Evolutionary conservation across 1,284 basidiomycete genomes (phyloP), one percentile per base, ranked within the genome.

Genomic region (Stereum hirsutum): DNA sequence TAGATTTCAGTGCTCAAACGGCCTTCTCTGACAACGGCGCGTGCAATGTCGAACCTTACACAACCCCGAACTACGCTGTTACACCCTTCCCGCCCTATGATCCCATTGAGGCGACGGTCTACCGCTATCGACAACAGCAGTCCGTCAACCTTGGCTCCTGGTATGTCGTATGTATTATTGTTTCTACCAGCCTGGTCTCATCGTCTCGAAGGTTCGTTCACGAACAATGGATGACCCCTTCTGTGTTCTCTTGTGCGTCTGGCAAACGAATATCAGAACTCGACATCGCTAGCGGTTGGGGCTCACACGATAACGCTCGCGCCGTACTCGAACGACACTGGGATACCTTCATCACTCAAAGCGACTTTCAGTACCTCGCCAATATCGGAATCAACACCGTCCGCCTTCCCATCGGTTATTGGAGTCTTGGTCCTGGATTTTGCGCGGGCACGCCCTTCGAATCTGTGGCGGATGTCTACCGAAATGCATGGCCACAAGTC

Each of bases 161-260:
- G 75, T 78, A 46, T 28, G 58, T 53, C 14, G 20, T 34, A n/a
- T 14, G 25, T 8, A 41, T 26, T 37, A 35, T 6, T 38, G 17
- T 20, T 12, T 36, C 14, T 39, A 21, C 14, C 39, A 30, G 11
- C 32, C 14, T 38, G 19, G 44, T 43, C 6, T 25, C n/a, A 25
- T 31, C 7, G 8, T 17, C 21, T 28, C 40, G 11, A 46, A 82
- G 82, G 83, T 86, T 89, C 53, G 82, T 87, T 1, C 75, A 81
- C 44, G 86, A 89, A 57, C 63, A 72, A 24, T 89, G 86, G 85
- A 87, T 89, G 81, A 75, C 76, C 5, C 76, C 78, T 4, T 79
- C 78, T 33, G 51, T 85, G 26, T 88, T 87, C 56, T 56, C 58
- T 2, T 85, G 81, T 46, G 82, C 85, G 3, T 57, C 66, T 20